phyloP scores from a whole-genome alignment of 129 eudicot genomes.

The Arctium minus region DNA sequence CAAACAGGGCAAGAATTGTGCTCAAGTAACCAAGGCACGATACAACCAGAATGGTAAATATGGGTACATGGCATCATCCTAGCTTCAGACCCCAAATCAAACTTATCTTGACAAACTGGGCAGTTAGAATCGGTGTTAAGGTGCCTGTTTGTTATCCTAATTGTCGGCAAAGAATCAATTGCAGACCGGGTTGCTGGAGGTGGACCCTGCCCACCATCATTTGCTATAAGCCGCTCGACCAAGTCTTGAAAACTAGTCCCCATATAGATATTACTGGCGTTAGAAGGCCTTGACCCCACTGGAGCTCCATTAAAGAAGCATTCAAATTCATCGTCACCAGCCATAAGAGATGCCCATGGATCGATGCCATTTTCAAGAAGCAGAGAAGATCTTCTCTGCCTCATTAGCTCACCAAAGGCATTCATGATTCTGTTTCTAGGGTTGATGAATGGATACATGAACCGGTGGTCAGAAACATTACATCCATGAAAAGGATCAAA shows the following conservation, averaged over 20 bases:
- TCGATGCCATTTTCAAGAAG: conserved; percentile 18
- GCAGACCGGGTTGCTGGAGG: conserved; percentile 66
- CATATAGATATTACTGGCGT: conserved; percentile 24
- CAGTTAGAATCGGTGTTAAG: conserved; percentile 58
- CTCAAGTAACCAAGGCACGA: conserved; percentile 63
- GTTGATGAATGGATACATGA: conserved; percentile 31
- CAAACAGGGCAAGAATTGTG: conserved; percentile 77
- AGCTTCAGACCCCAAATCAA: conserved; percentile 56
- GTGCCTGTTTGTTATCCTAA: conserved; percentile 57
- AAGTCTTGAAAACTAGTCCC: conserved; percentile 46
- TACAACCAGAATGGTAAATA: conserved; percentile 61
- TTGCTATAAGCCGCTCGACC: conserved; percentile 36
- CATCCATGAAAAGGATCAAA: conserved; percentile 2
- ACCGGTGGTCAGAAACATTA: conserved; percentile 28
- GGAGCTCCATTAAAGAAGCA: conserved; percentile 30
- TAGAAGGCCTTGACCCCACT: conserved; percentile 27
- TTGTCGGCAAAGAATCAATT: conserved; percentile 65
- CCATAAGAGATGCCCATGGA: conserved; percentile 32
- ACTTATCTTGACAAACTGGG: conserved; percentile 67
- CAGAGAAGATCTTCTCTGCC: conserved; percentile 35
- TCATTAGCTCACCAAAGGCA: conserved; percentile 43
- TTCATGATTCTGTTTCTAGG: conserved; percentile 38
- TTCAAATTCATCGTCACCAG: conserved; percentile 35
- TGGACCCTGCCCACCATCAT: conserved; percentile 49
- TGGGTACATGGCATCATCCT: conserved; percentile 68